These are phyloP conservation scores for Cercospora beticola DNA, from an alignment of 2,329 filamentous ascomycete genomes.

Conservation along the genomic window DNA sequence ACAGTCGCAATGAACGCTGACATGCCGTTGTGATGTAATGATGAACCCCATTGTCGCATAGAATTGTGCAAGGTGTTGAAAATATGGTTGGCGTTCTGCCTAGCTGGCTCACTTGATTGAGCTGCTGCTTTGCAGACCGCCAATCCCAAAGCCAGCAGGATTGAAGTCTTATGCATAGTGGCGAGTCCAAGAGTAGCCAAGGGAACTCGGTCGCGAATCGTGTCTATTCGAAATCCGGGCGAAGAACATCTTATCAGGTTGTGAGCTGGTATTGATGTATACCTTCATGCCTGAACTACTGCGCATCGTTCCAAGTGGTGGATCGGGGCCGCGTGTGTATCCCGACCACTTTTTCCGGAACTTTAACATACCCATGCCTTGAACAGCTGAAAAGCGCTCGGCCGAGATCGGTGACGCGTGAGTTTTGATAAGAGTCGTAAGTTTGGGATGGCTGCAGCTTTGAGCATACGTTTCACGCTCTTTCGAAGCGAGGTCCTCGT, in stretches of 20 bases:
- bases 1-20: slow-evolving; percentile 66
- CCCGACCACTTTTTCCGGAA: not conserved
- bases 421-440: not conserved
- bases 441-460: not conserved
- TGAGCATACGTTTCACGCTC: not conserved
- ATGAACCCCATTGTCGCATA: slow-evolving; percentile 72
- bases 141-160: not conserved
- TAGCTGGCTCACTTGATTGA: not conserved
- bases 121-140: not conserved
- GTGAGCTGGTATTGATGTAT: not conserved
- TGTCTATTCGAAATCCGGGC: not conserved
- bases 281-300: not conserved
- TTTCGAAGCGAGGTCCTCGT: not conserved
- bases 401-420: not conserved
- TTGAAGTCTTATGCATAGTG: not conserved
- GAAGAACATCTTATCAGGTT: not conserved
- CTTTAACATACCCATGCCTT: not conserved
- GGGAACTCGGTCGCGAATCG: not conserved
- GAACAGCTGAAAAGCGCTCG: not conserved
- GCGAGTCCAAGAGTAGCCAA: not conserved
- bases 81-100: slow-evolving; percentile 43
- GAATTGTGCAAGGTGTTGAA: slow-evolving; percentile 73
- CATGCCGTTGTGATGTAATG: slow-evolving; percentile 73
- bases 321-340: not conserved
- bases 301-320: not conserved